Conservation (phyloP, 2,329 filamentous ascomycete species). For the Monilinia aucupariae region DNA sequence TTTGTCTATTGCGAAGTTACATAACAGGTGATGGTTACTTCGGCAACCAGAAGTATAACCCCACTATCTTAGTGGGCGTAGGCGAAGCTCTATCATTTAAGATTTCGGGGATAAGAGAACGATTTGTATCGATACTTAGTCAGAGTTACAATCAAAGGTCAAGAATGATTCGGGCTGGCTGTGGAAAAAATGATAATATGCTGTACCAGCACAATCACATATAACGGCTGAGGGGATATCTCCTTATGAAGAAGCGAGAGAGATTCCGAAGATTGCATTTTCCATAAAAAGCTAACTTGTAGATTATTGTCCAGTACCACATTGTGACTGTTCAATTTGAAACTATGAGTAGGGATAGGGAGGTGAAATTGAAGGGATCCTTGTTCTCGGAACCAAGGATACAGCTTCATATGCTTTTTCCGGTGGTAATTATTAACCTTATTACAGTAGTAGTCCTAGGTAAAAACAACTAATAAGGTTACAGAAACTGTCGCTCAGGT, state of each 20-base stretch:
- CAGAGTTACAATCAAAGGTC: conserved; percentile 3
- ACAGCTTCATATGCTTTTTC: conserved; percentile 9
- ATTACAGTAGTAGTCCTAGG: not conserved
- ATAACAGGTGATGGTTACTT: conserved; percentile 8
- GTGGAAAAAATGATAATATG: conserved; percentile 9
- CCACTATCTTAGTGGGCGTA: conserved; percentile 1
- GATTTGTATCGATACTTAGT: not conserved
- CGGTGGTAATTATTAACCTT: not conserved
- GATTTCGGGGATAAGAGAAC: conserved; percentile 13
- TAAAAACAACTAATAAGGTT: not conserved
- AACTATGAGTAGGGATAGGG: conserved; percentile 3
- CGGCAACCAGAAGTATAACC: conserved; percentile 7
- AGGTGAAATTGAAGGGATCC: not conserved
- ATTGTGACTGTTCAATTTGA: conserved; percentile 6
- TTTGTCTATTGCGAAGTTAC: not conserved
- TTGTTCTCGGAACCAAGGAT: conserved; percentile 9
- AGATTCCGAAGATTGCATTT: conserved; percentile 11
- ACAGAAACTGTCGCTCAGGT: not conserved
- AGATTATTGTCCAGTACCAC: conserved; percentile 11
- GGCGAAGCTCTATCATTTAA: conserved; percentile 6
- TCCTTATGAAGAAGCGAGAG: conserved; percentile 11
- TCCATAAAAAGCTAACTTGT: not conserved
- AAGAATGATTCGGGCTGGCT: conserved; percentile 6
- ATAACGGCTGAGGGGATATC: conserved; percentile 14
- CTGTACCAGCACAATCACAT: conserved; percentile 9